phyloP scores from a whole-genome alignment of 139 green algal species.

The Prasinococcaceae sp. region DNA sequence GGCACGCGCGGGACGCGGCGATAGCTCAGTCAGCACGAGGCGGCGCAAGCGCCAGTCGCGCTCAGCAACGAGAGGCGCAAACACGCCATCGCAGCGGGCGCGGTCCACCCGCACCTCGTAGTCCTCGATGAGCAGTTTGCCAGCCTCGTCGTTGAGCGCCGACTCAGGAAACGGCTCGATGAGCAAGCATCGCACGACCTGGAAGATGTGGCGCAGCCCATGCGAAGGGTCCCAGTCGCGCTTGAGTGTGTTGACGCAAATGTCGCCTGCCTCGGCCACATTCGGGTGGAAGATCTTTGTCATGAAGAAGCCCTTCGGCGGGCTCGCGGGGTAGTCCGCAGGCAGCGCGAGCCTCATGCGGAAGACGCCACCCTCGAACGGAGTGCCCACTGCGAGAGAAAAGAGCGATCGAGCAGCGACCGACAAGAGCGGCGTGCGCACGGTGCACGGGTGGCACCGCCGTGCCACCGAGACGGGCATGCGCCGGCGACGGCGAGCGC shows the following conservation, averaged over 20 bases:
- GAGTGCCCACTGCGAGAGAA: constrained; percentile 51
- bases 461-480: neutral
- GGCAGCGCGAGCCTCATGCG: constrained; percentile 42
- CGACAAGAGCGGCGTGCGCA: neutral
- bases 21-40: neutral
- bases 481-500: neutral
- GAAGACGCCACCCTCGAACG: constrained; percentile 78
- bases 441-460: neutral
- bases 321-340: constrained; percentile 24
- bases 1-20: neutral
- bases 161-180: constrained; percentile 92
- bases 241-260: constrained; percentile 97
- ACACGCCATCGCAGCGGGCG: neutral
- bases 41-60: neutral
- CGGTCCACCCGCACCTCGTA: constrained; percentile 65
- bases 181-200: constrained; percentile 84
- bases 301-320: constrained; percentile 56
- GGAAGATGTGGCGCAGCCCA: constrained; percentile 63
- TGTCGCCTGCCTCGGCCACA: constrained; percentile 70
- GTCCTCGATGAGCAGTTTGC: constrained; percentile 76
- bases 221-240: constrained; percentile 71
- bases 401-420: neutral
- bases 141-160: constrained; percentile 94
- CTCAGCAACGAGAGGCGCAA: neutral
- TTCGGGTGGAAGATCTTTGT: constrained; percentile 98